Base-by-base conservation (phyloP, 78 protist species). In the Dictyostelium capitatum region DNA sequence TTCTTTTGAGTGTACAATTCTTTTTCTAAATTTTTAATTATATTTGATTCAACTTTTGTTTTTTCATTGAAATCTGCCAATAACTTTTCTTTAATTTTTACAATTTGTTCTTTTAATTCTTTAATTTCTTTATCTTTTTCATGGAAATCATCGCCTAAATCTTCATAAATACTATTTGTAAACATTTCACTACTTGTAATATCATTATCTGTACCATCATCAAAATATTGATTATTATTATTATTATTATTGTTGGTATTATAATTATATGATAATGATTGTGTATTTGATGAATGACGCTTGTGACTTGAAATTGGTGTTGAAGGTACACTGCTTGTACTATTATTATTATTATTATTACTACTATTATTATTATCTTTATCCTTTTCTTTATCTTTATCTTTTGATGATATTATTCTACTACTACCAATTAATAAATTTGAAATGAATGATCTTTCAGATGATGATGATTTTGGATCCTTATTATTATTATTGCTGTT, bases 71-170 rank as follows among this genome's bases (percentile, higher is more conserved):
- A 1, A 1, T 54, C 73, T 0, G 6, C 20, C n/a, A 20, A 4
- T 2, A 80, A 12, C 43, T 64, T 85, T 4, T 85, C 84, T 64
- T 59, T 74, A 47, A 85, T 28, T 30, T 43, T 54, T 12, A 12
- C n/a, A 14, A 85, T 19, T 50, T 85, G 92, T 9, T 85, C 92
- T 10, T 30, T 30, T 37, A 85, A 50, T 15, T 85, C 92, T 37
- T 77, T 74, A 54, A 85, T 85, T 14, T 85, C 92, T 25, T 28
- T 64, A 28, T 64, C 73, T 15, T 28, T 64, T 64, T 70, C 77
- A 37, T 37, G 43, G 9, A 19, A 54, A 28, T 14, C 75, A 3
- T 48, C 59, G 0, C 30, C 50, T 4, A 48, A 37, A 25, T 74
- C 92, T 10, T 84, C 91, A 30, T 57, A 28, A 6, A 70, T 53